Evolutionary conservation across 2,329 filamentous ascomycete species (phyloP).

Genomic region (Talaromyces sp.): DNA sequence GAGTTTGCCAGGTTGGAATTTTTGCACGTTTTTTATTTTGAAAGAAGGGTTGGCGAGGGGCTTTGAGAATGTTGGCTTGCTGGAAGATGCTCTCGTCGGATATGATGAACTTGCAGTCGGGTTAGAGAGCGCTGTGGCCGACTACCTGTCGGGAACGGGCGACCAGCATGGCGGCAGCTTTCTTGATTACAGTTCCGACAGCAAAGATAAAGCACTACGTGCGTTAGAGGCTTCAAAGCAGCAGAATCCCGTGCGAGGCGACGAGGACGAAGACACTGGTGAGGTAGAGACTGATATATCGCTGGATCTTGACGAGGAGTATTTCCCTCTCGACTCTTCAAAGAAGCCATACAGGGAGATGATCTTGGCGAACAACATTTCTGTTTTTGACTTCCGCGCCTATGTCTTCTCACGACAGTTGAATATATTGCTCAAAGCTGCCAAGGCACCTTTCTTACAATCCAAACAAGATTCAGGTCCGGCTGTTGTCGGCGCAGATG

Average conservation of each 20-base stretch:
- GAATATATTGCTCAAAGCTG: conserved; percentile 71
- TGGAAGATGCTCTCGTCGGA: conserved; percentile 88
- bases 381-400: conserved; percentile 87
- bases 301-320: conserved; percentile 26
- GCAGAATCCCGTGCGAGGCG: background rate
- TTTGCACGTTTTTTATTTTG: conserved; percentile 97
- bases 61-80: conserved; percentile 91
- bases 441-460: conserved; percentile 52
- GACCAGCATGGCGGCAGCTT: conserved; percentile 68
- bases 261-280: conserved; percentile 24
- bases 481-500: conserved; percentile 57
- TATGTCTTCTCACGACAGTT: conserved; percentile 92
- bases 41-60: conserved; percentile 92
- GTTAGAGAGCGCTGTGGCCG: conserved; percentile 73
- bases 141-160: conserved; percentile 59
- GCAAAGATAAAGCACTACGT: conserved; percentile 56
- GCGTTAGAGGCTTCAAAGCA: conserved; percentile 40
- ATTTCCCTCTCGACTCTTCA: conserved; percentile 48
- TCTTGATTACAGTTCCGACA: conserved; percentile 65
- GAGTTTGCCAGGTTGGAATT: conserved; percentile 91
- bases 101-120: conserved; percentile 93
- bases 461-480: conserved; percentile 23
- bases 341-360: conserved; percentile 82
- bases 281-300: conserved; percentile 27
- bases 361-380: conserved; percentile 91